phyloP scores from a whole-genome alignment of 305 asterid genomes.

The Coffea humblotiana region DNA sequence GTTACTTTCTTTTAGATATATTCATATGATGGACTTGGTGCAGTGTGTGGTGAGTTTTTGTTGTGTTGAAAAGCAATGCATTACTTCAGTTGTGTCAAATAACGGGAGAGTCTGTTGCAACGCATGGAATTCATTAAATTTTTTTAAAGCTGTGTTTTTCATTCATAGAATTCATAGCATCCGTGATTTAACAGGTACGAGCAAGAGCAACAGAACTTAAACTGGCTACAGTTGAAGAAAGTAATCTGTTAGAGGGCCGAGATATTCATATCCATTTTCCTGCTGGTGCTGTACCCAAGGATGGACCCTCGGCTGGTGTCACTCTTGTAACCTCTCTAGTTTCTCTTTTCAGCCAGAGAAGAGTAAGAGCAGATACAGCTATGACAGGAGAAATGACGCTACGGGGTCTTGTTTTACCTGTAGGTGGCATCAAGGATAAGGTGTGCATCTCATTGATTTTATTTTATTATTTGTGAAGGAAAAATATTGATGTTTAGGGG shows the following conservation, averaged over 20 bases:
- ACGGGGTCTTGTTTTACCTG: constrained; percentile 95
- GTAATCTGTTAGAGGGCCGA: constrained; percentile 84
- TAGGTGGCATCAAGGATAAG: constrained; percentile 99
- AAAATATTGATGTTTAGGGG: not conserved
- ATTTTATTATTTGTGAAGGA: not conserved
- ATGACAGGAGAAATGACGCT: constrained; percentile 99
- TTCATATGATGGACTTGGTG: not conserved
- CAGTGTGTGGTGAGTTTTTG: not conserved
- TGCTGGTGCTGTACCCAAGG: constrained; percentile 98
- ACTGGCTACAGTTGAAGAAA: constrained; percentile 58
- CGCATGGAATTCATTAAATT: not conserved
- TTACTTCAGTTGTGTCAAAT: not conserved
- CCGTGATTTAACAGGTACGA: constrained; percentile 58
- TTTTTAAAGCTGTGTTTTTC: constrained; percentile 2
- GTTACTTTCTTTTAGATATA: not conserved
- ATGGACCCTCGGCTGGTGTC: constrained; percentile 99
- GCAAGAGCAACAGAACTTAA: constrained; percentile 92
- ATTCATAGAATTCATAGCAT: constrained; percentile 13
- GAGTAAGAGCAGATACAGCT: constrained; percentile 96
- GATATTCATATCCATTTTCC: constrained; percentile 98
- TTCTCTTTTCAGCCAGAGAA: constrained; percentile 88
- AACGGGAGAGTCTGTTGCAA: not conserved
- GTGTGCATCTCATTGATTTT: constrained; percentile 37
- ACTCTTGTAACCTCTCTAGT: constrained; percentile 97
- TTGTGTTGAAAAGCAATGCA: not conserved